phyloP scores from a whole-genome alignment of 2,329 filamentous ascomycete species.

The Monosporascus sp. region DNA sequence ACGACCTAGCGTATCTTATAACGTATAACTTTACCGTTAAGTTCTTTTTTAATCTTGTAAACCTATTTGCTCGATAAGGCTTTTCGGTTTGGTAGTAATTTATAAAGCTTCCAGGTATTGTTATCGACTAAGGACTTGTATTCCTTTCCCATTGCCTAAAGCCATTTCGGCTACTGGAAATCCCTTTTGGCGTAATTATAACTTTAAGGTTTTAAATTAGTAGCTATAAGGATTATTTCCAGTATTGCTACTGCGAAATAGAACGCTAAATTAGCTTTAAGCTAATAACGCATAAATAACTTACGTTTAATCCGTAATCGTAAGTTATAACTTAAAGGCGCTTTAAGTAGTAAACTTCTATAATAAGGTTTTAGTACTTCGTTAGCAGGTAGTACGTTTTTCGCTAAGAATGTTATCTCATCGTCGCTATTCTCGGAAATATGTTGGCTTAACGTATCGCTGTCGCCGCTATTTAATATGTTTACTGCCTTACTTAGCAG shows the following conservation, averaged over 20 bases:
- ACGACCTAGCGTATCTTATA: not conserved
- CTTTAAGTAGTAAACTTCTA: not conserved
- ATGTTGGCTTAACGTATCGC: not conserved
- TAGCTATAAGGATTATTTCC: not conserved
- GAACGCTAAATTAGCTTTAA: not conserved
- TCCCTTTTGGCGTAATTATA: slow-evolving; percentile 3
- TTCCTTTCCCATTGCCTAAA: slow-evolving; percentile 2
- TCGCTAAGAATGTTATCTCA: not conserved
- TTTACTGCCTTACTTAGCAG: not conserved
- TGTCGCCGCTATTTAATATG: not conserved
- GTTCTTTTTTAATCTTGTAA: not conserved
- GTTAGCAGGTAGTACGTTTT: not conserved
- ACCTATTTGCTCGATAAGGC: not conserved
- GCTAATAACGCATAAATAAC: not conserved
- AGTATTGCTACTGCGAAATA: not conserved
- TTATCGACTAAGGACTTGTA: slow-evolving; percentile 5
- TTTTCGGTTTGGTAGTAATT: not conserved
- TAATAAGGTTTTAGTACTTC: not conserved
- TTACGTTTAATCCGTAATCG: not conserved
- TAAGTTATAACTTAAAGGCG: not conserved
- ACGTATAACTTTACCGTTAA: not conserved
- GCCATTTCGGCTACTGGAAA: not conserved
- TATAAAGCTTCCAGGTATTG: not conserved
- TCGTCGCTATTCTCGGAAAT: not conserved
- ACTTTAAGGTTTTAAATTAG: not conserved